phyloP scores from a whole-genome alignment of 2,329 filamentous ascomycete species.

The Fusarium redolens region DNA sequence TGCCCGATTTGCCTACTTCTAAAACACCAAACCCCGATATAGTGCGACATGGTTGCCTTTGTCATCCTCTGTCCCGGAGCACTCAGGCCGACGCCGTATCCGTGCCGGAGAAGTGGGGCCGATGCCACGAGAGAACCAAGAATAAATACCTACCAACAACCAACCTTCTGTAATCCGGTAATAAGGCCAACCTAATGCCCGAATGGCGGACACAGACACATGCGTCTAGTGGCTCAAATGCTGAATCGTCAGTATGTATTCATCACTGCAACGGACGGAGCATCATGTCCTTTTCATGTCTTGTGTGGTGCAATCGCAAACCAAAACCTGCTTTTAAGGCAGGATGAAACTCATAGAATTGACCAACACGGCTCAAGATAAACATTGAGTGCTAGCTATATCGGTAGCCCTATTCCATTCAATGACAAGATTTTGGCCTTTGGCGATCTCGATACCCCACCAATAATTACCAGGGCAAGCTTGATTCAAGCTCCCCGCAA shows the following conservation, averaged over 20 bases:
- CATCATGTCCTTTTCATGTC: not conserved
- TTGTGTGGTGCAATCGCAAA: not conserved
- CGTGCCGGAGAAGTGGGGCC: slow-evolving; percentile 31
- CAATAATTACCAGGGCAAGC: slow-evolving; percentile 11
- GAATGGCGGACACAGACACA: slow-evolving; percentile 1
- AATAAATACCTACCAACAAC: not conserved
- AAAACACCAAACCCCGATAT: not conserved
- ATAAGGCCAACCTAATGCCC: slow-evolving; percentile 6
- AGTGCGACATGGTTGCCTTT: not conserved
- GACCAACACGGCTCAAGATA: not conserved
- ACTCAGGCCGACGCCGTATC: not conserved
- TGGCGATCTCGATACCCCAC: slow-evolving; percentile 35
- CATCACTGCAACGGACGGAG: not conserved
- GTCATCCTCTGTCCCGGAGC: not conserved
- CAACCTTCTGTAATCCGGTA: slow-evolving; percentile 2
- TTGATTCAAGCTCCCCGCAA: slow-evolving; percentile 22
- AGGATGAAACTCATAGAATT: slow-evolving; percentile 3
- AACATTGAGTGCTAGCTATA: not conserved
- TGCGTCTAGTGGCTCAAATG: not conserved
- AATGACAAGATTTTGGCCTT: slow-evolving; percentile 12
- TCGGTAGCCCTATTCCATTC: not conserved
- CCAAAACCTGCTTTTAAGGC: slow-evolving; percentile 26
- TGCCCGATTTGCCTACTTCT: not conserved
- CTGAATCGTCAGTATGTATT: slow-evolving; percentile 11
- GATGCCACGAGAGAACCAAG: not conserved